These are phyloP conservation scores for Leucocoprinus birnbaumii DNA, from an alignment of 768 basidiomycete species.

Conservation along the genomic window DNA sequence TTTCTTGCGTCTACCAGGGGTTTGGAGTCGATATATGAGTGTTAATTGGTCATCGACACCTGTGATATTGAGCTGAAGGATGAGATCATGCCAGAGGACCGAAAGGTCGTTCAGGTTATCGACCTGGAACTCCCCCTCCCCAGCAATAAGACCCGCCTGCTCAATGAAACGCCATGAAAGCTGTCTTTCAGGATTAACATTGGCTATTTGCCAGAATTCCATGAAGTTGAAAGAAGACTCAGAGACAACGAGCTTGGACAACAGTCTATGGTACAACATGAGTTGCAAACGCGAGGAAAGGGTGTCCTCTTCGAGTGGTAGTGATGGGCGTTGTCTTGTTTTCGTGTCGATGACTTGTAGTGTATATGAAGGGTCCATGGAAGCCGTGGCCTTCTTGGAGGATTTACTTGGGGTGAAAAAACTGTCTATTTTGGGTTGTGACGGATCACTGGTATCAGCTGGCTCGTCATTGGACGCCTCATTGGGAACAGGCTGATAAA, in stretches of 20 bases:
- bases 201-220: constrained; percentile 46
- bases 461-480: background rate
- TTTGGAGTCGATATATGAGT: constrained; percentile 48
- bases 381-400: background rate
- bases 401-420: background rate
- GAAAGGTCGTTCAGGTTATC: constrained; percentile 38
- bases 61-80: constrained; percentile 24
- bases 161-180: constrained; percentile 53
- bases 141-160: constrained; percentile 31
- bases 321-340: constrained; percentile 45
- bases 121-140: constrained; percentile 17
- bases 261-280: constrained; percentile 73
- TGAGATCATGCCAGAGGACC: constrained; percentile 25
- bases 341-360: constrained; percentile 67
- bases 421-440: background rate
- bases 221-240: constrained; percentile 49
- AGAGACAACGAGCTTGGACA: constrained; percentile 45
- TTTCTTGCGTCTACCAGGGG: constrained; percentile 15
- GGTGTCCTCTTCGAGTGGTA: constrained; percentile 61
- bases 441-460: background rate
- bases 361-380: constrained; percentile 14
- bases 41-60: constrained; percentile 40
- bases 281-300: constrained; percentile 64
- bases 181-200: constrained; percentile 35
- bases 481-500: constrained; percentile 16